Percentiles rank a stretch among this genome's conserved stretches.
These are phyloP conservation scores for Psophocarpus tetragonolobus DNA, from an alignment of 306 rosid genomes.

Conservation along the genomic window DNA sequence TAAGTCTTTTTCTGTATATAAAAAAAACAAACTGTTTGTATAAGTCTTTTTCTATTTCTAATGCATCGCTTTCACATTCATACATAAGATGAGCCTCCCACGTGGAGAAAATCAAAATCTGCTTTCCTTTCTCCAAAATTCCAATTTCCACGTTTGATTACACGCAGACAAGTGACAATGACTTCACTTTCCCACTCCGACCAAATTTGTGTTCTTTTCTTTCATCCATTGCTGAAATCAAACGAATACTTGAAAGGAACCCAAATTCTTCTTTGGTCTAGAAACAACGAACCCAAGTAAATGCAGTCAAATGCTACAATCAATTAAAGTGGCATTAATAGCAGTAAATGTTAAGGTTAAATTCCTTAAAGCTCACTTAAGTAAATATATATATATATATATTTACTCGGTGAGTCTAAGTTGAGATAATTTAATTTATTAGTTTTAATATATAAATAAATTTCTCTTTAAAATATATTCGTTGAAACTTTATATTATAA, in stretches of 20 bases:
- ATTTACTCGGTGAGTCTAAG: too few relatives aligned
- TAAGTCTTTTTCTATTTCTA: too few relatives aligned
- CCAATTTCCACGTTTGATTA: not conserved
- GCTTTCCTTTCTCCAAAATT: not conserved
- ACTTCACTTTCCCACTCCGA: not conserved
- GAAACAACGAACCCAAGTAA: not conserved
- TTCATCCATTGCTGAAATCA: not conserved
- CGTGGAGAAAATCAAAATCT: not conserved
- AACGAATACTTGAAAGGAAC: not conserved
- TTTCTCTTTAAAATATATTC: too few relatives aligned
- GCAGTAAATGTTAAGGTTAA: not conserved
- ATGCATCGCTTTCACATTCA: not conserved
- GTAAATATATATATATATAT: too few relatives aligned
- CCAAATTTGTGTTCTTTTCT: not conserved
- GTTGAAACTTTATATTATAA: too few relatives aligned
- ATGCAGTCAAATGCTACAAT: constrained; percentile 9
- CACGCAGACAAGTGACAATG: not conserved
- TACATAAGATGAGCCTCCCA: not conserved
- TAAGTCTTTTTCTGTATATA: too few relatives aligned
- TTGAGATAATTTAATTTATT: too few relatives aligned
- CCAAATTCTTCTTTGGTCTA: not conserved
- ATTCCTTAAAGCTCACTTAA: too few relatives aligned
- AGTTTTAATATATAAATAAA: too few relatives aligned
- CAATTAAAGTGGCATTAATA: not conserved
- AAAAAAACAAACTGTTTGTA: too few relatives aligned